phyloP scores from a whole-genome alignment of 352 stramenopile species.

The Globisporangium splendens region DNA sequence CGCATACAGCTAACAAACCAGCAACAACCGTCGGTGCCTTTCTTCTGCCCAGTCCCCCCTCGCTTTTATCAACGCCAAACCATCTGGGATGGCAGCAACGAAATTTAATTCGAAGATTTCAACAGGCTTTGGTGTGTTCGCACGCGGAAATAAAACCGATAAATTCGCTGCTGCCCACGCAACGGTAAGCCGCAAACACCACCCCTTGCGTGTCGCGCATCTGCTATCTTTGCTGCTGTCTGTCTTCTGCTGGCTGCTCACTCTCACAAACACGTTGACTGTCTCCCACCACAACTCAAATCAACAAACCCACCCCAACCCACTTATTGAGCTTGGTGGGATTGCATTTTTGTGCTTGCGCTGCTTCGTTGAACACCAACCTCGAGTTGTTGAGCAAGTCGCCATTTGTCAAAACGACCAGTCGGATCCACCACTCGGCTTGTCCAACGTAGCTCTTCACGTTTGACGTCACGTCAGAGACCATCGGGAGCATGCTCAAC shows the following conservation, averaged over 20 bases:
- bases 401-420: conserved; percentile 21
- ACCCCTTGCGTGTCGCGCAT: conserved; percentile 6
- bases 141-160: conserved; percentile 2
- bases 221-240: not conserved
- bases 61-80: not conserved
- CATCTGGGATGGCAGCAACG: not conserved
- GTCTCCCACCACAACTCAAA: no score
- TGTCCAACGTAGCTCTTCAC: not conserved
- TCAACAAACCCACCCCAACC: not conserved
- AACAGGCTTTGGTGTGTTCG: not conserved
- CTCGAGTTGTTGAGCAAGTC: conserved; percentile 12
- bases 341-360: not conserved
- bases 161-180: not conserved
- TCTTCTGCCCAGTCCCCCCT: not conserved
- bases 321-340: not conserved
- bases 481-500: conserved; percentile 8
- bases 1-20: not conserved
- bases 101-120: conserved; percentile 18
- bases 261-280: not conserved
- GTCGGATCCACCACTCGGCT: conserved; percentile 1
- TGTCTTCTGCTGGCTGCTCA: not conserved
- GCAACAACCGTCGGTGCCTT: not conserved
- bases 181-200: conserved; percentile 1
- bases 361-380: conserved; percentile 13
- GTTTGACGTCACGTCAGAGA: not conserved